Evolutionary conservation across 257 asterid genomes (phyloP).

Genomic region (Solanum pennellii): DNA sequence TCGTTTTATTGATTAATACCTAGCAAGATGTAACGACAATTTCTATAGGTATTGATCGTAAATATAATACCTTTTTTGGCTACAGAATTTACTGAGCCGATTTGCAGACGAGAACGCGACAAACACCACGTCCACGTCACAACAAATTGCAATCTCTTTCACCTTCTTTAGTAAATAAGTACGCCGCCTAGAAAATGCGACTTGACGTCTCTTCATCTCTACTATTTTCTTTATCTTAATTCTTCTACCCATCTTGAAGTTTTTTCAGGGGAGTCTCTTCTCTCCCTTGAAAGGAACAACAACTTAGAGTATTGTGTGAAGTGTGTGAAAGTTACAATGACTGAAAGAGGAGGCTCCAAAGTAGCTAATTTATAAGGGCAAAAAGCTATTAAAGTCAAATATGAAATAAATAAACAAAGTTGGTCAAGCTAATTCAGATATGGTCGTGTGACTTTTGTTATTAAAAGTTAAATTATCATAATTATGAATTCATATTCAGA

Average conservation of each 20-base stretch:
- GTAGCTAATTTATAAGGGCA: not conserved
- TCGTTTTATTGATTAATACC: not conserved
- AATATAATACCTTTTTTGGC: too few species aligned
- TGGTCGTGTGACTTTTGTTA: not conserved
- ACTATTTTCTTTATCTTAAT: not conserved
- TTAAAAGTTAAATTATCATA: too few species aligned
- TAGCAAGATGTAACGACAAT: too few species aligned
- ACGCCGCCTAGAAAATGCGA: conserved; percentile 49
- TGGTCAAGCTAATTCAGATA: not conserved
- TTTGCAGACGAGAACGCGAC: too few species aligned
- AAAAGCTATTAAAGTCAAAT: not conserved
- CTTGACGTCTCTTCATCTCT: conserved; percentile 29
- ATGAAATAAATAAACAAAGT: too few species aligned
- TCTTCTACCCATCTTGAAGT: not conserved
- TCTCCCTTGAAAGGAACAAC: not conserved
- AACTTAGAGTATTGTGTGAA: not conserved
- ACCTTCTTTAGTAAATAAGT: conserved; percentile 9
- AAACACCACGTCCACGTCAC: too few species aligned
- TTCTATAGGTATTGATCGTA: too few species aligned
- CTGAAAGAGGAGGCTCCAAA: not conserved
- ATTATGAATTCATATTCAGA: not conserved
- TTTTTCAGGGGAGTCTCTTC: not conserved
- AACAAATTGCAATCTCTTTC: too few species aligned
- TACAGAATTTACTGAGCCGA: too few species aligned
- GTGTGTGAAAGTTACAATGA: too few species aligned